Evolutionary conservation across 768 basidiomycete species (phyloP), one percentile per base, ranked within the genome.

Genomic region (Tricholoma hemisulphureum): DNA sequence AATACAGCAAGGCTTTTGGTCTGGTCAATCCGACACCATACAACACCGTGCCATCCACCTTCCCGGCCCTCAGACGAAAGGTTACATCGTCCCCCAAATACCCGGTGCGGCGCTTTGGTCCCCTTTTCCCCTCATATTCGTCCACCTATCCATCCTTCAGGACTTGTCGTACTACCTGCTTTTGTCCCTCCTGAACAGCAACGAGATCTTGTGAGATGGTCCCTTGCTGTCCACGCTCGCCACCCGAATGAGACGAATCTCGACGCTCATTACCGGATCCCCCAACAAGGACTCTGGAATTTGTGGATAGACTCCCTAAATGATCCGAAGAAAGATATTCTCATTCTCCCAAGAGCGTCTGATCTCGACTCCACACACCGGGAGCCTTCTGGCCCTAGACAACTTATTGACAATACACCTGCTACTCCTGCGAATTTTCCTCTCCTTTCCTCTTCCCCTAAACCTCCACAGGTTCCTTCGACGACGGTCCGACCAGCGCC

Each of bases 161-260:
- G 95, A 18, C 83, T 98, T 24, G 88, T 98, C 18, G 70, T 97
- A 20, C 72, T 99, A 5, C 95, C 96, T 10, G 77, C 79, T 0
- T 94, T 88, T 65, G 65, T 97, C 16, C 75, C 85, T 2, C 73
- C 73, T 0, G 66, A 73, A 16, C 77, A 84, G 34, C 96, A 98
- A 67, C 81, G 85, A 21, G 69, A 79, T 1, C 80, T 98, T 4
- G 79, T 91, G 23, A 73, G 72, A 55, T 90, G 91, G 83, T 83
- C 91, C 21, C 82, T 99, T 6, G 67, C 77, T 9, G 81, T 88
- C 18, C 93, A 95, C 63, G 89, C 95, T 1, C 78, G 80, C 2
- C 72, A 79, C 34, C 92, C 93, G 0, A 97, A 97, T 68, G 87
- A 90, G 55, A 95, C 93, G 0, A 96, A 94, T 63, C 85, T 98